Evolutionary conservation across 2,329 filamentous ascomycete genomes (phyloP).

Genomic region (Scolecobasidium constrictum): DNA sequence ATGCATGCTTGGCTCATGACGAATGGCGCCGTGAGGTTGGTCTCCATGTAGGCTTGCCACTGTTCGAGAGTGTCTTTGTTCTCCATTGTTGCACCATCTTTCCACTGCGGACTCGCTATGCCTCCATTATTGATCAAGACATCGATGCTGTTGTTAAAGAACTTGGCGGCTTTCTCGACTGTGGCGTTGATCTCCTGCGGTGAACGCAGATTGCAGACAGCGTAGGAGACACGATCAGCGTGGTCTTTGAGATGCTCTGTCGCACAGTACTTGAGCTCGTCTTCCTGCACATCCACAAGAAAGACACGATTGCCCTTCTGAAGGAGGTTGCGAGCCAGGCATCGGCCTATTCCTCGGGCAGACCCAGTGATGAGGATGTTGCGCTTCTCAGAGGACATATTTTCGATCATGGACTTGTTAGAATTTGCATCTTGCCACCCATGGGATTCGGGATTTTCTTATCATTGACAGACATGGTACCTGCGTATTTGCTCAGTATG

Average conservation of each 20-base stretch:
- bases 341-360: conserved; percentile 38
- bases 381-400: too few relatives aligned
- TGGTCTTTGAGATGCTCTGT: conserved; percentile 23
- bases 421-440: too few relatives aligned
- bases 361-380: too few relatives aligned
- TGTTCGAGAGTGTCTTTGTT: conserved; percentile 30
- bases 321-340: conserved; percentile 33
- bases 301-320: conserved; percentile 28
- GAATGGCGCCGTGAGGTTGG: conserved; percentile 37
- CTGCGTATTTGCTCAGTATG: too few relatives aligned
- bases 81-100: conserved; percentile 35
- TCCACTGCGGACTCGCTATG: conserved; percentile 30
- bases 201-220: conserved; percentile 34
- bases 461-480: too few relatives aligned
- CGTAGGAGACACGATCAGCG: conserved; percentile 22
- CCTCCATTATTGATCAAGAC: conserved; percentile 27
- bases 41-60: conserved; percentile 37
- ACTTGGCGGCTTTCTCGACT: conserved; percentile 30
- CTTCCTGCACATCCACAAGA: conserved; percentile 24
- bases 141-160: conserved; percentile 30
- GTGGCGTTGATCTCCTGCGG: conserved; percentile 29
- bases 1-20: conserved; percentile 36
- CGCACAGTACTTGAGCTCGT: conserved; percentile 24
- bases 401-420: too few relatives aligned
- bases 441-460: too few relatives aligned